Evolutionary conservation across 164 flowering plant species (phyloP).

Genomic region (Sextonia rubra): DNA sequence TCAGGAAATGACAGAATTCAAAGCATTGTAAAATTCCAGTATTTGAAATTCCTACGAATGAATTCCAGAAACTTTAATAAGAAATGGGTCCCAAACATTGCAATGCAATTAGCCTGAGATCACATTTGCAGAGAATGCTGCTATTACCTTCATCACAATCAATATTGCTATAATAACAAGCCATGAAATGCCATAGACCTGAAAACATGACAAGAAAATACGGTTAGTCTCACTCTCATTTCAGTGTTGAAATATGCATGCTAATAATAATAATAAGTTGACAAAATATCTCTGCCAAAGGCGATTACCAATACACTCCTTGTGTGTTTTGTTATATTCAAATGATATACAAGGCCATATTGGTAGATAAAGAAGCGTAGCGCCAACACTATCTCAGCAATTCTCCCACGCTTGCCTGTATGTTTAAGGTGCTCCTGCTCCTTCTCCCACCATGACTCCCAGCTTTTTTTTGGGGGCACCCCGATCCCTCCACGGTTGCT

Average conservation of each 20-base stretch:
- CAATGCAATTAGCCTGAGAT: too few relatives aligned
- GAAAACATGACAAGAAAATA: slow-evolving; percentile 10
- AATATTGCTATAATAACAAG: slow-evolving; percentile 66
- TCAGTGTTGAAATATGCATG: too few relatives aligned
- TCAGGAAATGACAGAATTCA: too few relatives aligned
- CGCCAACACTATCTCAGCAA: slow-evolving; percentile 69
- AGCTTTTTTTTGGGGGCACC: slow-evolving; percentile 85
- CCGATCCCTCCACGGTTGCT: slow-evolving; percentile 90
- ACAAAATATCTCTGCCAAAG: background rate
- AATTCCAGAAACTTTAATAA: too few relatives aligned
- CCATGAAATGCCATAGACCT: slow-evolving; percentile 96
- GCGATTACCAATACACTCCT: slow-evolving; percentile 60
- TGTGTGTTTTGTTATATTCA: slow-evolving; percentile 44
- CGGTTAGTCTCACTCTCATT: background rate
- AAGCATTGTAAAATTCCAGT: too few relatives aligned
- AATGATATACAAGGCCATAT: slow-evolving; percentile 93
- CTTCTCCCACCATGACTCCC: slow-evolving; percentile 99
- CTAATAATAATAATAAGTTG: background rate
- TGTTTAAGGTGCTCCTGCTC: slow-evolving; percentile 89
- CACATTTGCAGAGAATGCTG: too few relatives aligned
- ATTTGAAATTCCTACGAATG: too few relatives aligned
- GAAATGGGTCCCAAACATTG: too few relatives aligned
- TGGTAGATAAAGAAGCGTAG: slow-evolving; percentile 86
- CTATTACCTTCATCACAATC: slow-evolving; percentile 85
- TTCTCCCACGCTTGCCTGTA: slow-evolving; percentile 77